Evolutionary conservation across 2,329 filamentous ascomycete genomes (phyloP), one percentile per base, ranked within the genome.

Genomic region (Cladosporium sp.): DNA sequence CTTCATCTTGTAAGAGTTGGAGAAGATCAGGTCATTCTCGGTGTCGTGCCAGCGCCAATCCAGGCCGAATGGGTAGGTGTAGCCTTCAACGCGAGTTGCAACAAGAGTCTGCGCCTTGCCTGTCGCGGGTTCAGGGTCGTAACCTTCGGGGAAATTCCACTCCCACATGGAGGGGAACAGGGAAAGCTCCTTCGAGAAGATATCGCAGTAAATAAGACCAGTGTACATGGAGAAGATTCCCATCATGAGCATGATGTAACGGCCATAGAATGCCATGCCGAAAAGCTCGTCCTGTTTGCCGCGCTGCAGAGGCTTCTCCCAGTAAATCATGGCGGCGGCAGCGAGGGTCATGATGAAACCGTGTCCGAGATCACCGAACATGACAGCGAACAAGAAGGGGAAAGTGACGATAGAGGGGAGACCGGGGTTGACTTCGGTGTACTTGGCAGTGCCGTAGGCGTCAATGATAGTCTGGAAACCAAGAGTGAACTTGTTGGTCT

Each of bases 1-100:
- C 85, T 99, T 99, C 95, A 99, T 99, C 89, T 99, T 99, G 86
- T 95, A 96, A 80, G 92, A 96, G 90, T 99, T 99, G 78, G 88
- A 91, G 82, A 99, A 99, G 59, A 99, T 86, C 24, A 99, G 85
- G 68, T 96, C 91, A 75, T 99, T 99, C 74, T 98, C 94, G 14
- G 93, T 91, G 67, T 91, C 93, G 78, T 99, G 96, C 95, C 95
- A 99, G 75, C 90, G 91, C 89, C 90, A 97, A 77, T 99, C 95
- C 68, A 99, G 82, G 72, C 95, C 95, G 76, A 99, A 97, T 18
- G 96, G 94, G 78, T 97, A 99, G 61, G 93, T 90, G 80, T 97
- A 93, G 67, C 86, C 86, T 58, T 87, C 82, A 73, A 96, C 76
- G 2, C 82, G 85, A 51, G 84, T 81, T 49, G 89, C 92, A 21